A percentile compares a stretch with the other conserved stretches of the same genome.
These are phyloP conservation scores for Ascochyta rabiei DNA, from an alignment of 2,329 filamentous ascomycete species.

Conservation along the genomic window DNA sequence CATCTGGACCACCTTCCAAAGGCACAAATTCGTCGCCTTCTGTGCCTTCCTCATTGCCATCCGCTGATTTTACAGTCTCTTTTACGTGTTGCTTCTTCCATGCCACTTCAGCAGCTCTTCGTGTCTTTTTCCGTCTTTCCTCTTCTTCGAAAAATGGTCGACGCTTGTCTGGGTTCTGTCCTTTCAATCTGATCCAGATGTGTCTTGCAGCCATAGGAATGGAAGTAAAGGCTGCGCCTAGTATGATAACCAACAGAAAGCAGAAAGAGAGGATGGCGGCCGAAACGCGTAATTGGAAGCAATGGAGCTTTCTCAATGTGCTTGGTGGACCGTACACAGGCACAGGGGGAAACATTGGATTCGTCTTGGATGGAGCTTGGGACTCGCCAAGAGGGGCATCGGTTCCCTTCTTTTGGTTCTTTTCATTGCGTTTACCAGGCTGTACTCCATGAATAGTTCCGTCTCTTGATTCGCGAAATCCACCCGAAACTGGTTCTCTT, in stretches of 20 bases:
- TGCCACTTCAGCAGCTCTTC: slow-evolving; percentile 63
- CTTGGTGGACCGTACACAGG: slow-evolving; percentile 82
- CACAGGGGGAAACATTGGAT: slow-evolving; percentile 82
- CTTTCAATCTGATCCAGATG: slow-evolving; percentile 60
- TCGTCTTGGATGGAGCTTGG: slow-evolving; percentile 70
- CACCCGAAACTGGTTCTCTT: slow-evolving; percentile 31
- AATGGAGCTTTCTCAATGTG: slow-evolving; percentile 68
- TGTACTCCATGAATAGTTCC: slow-evolving; percentile 49
- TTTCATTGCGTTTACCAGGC: slow-evolving; percentile 37
- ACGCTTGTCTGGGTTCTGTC: slow-evolving; percentile 63
- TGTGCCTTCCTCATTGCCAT: slow-evolving; percentile 47
- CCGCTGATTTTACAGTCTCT: slow-evolving; percentile 43
- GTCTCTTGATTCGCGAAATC: slow-evolving; percentile 50
- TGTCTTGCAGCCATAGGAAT: slow-evolving; percentile 60
- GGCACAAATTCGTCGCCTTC: slow-evolving; percentile 68
- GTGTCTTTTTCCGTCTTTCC: slow-evolving; percentile 59
- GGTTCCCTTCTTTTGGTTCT: slow-evolving; percentile 44
- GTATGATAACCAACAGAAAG: slow-evolving; percentile 77
- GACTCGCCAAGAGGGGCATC: slow-evolving; percentile 53
- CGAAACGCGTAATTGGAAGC: slow-evolving; percentile 66
- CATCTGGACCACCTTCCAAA: slow-evolving; percentile 80
- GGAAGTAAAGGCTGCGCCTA: slow-evolving; percentile 73
- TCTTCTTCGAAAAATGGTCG: slow-evolving; percentile 80
- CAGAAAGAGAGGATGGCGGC: slow-evolving; percentile 78
- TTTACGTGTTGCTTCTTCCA: slow-evolving; percentile 61